Conservation (phyloP, 1,284 basidiomycete genomes). For the Ceratobasidium sp. region DNA sequence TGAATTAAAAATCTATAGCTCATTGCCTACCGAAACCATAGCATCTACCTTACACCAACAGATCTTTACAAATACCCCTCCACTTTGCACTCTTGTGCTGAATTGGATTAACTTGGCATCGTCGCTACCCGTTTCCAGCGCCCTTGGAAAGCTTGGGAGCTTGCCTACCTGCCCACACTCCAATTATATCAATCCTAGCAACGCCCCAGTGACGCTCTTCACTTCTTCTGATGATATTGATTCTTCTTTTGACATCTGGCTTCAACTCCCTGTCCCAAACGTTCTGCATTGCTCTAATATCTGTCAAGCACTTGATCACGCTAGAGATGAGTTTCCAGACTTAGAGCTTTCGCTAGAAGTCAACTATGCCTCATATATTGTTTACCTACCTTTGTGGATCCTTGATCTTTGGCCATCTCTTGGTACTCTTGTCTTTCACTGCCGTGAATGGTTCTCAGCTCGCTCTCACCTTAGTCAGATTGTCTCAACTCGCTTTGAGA, state of each 20-base stretch:
- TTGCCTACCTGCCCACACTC: neutral
- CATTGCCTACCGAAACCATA: too few species aligned
- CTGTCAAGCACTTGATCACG: neutral
- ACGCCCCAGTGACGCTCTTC: neutral
- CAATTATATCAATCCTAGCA: neutral
- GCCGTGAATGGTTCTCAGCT: neutral
- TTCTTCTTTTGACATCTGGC: conserved; percentile 3
- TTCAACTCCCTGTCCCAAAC: conserved; percentile 13
- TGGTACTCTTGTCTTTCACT: neutral
- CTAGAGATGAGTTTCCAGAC: conserved; percentile 7
- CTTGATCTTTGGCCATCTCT: conserved; percentile 14
- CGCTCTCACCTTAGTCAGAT: neutral
- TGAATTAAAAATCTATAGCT: too few species aligned
- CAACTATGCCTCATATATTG: neutral
- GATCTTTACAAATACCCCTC: neutral
- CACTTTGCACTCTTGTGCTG: neutral
- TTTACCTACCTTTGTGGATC: conserved; percentile 7
- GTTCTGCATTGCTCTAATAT: neutral
- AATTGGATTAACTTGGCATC: neutral
- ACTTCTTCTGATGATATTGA: neutral
- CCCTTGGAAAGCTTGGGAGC: neutral
- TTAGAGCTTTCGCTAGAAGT: neutral
- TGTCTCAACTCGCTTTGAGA: neutral
- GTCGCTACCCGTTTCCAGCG: neutral
- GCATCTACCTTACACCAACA: too few species aligned